Base-by-base conservation (phyloP, 2,329 filamentous ascomycete species). In the Ophiocordyceps camponoti-leonardi region DNA sequence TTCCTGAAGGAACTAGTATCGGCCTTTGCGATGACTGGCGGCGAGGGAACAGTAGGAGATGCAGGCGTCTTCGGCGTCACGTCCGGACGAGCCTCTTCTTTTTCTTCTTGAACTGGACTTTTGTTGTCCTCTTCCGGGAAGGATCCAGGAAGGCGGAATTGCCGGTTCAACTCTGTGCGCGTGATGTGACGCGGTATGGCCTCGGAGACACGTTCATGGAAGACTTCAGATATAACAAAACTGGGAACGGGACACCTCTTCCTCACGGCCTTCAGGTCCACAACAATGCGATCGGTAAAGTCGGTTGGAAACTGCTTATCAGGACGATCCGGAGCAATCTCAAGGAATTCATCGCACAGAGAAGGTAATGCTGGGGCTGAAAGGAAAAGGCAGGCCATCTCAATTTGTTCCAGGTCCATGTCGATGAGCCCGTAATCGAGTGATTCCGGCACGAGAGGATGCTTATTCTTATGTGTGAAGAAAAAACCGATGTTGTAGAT, bases 181-280 rank as follows among this genome's bases (percentile, higher is more conserved):
- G 30, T 31, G 12, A 51, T 49, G n/a, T n/a, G n/a, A 2, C 33
- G 41, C 1, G 51, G 52, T 18, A 60, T 56, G 11, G 48, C 50
- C 31, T 52, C 43, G 16, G 51, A 46, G 14, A 60, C 44, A 42
- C 47, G 51, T 18, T 48, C 45, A n/a, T 51, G 55, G 44, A 54
- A 60, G 16, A 52, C 46, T 12, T 47, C 41, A 11, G 53, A 56
- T 13, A 49, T 45, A 23, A 61, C 49, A 30, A 54, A 61, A 45
- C 57, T 61, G 41, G 59, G 59, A 10, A 53, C 45, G 5, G 58
- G 53, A 4, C 59, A 44, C 28, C 52, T 50, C 33, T 49, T 47
- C 13, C 51, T 46, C 20, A 60, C 52, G 16, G 59, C 59, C 42
- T 56, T 50, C 43, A 61, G 48, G 45, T 61, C 59, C 41, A 59